Percentiles rank a stretch among this genome's conserved stretches.
These are phyloP conservation scores for Stentor roeselii DNA, from an alignment of 73 alveolate species.

Conservation along the genomic window DNA sequence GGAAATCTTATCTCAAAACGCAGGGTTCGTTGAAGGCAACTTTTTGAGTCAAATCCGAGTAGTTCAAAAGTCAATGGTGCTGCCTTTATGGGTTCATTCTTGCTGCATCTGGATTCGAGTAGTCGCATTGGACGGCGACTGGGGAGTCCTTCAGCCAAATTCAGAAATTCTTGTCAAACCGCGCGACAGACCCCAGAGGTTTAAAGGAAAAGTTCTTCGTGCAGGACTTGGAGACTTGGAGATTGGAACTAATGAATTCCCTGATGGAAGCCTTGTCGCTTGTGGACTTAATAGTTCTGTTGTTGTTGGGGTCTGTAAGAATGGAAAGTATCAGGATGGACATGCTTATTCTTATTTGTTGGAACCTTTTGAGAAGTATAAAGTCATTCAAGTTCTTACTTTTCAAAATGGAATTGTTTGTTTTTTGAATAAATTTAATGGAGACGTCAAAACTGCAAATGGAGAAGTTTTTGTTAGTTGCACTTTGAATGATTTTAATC, in stretches of 20 bases:
- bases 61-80: neutral
- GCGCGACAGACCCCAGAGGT: neutral
- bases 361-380: neutral
- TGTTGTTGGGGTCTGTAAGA: neutral
- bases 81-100: neutral
- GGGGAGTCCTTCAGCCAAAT: neutral
- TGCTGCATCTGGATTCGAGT: slow-evolving; percentile 17
- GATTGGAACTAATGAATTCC: neutral
- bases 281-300: neutral
- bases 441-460: neutral
- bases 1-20: neutral
- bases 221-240: neutral
- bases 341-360: neutral
- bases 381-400: neutral
- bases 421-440: neutral
- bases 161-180: slow-evolving; percentile 20
- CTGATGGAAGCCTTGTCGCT: neutral
- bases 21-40: slow-evolving; percentile 1
- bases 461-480: neutral
- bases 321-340: neutral
- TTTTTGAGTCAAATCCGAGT: slow-evolving; percentile 1
- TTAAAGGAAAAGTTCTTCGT: neutral
- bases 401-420: neutral
- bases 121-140: neutral
- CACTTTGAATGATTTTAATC: neutral